Evolutionary conservation across 1,139 yeast species (phyloP).

Genomic region (Saccharomyces hybrid): DNA sequence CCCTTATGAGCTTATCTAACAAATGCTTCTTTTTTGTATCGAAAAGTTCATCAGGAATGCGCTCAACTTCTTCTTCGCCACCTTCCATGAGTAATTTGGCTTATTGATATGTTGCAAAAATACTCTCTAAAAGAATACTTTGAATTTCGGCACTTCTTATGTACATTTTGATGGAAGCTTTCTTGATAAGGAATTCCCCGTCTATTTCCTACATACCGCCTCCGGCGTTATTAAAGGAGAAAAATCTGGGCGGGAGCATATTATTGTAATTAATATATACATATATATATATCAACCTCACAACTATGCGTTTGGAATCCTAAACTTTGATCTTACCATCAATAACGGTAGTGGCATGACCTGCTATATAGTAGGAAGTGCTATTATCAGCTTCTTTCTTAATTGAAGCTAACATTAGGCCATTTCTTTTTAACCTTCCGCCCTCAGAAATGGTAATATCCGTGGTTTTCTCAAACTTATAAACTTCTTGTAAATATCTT

Average conservation of each 20-base stretch:
- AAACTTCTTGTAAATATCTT: slow-evolving; percentile 25
- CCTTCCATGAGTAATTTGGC: not conserved
- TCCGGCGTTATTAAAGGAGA: not conserved
- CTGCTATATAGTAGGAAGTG: slow-evolving; percentile 27
- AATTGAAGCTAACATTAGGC: slow-evolving; percentile 27
- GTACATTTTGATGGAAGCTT: not conserved
- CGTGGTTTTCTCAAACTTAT: slow-evolving; percentile 15
- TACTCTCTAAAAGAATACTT: not conserved
- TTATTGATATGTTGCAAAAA: not conserved
- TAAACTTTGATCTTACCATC: slow-evolving; percentile 26
- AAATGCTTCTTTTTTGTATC: slow-evolving; percentile 6
- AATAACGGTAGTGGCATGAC: slow-evolving; percentile 33
- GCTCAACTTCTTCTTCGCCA: slow-evolving; percentile 9
- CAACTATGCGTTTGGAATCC: not conserved
- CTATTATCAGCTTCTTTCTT: slow-evolving; percentile 13
- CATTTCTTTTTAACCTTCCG: slow-evolving; percentile 33
- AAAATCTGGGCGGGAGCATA: not conserved
- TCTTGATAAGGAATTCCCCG: not conserved
- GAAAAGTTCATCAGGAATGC: slow-evolving; percentile 13
- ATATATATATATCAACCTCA: not conserved
- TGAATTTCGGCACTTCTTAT: not conserved
- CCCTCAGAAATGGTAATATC: slow-evolving; percentile 34
- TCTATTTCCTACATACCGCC: not conserved
- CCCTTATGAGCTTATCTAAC: slow-evolving; percentile 10
- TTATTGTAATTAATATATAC: not conserved